A percentile compares a stretch with the other conserved stretches of the same genome.
Conservation (phyloP, 441 rosid genomes). For the Syzygium malaccense region DNA sequence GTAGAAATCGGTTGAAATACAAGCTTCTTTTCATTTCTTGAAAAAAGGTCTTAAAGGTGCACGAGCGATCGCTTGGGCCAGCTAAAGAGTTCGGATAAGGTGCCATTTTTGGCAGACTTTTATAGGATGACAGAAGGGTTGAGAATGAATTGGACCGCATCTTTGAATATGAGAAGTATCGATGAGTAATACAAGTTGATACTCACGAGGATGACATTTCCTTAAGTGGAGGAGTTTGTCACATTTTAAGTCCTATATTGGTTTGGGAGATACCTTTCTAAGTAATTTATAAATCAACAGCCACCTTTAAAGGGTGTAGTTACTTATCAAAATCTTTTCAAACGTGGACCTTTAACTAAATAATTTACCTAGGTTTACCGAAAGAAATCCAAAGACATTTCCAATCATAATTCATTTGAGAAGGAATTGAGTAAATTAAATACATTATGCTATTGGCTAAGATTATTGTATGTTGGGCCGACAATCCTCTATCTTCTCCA, state of each 20-base stretch:
- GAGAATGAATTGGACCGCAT: neutral
- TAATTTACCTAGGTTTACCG: too few species aligned
- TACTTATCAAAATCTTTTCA: neutral
- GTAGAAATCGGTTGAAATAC: neutral
- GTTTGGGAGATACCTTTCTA: fast-evolving
- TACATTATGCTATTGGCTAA: too few species aligned
- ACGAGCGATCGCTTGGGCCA: neutral
- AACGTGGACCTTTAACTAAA: too few species aligned
- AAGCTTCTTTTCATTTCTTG: neutral
- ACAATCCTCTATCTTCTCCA: neutral
- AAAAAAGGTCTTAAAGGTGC: neutral
- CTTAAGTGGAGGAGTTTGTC: fast-evolving
- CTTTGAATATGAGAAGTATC: fast-evolving
- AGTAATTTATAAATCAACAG: neutral
- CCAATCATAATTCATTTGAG: too few species aligned
- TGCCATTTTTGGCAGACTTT: neutral
- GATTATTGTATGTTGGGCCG: too few species aligned
- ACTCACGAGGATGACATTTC: neutral
- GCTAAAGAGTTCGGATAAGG: neutral
- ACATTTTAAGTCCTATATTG: fast-evolving
- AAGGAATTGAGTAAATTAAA: too few species aligned
- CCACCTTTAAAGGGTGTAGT: fast-evolving
- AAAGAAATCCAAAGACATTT: too few species aligned
- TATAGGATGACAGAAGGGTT: neutral
- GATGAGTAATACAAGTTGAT: neutral